Base-by-base conservation (phyloP, 192 early-diverging fungal genomes). In the Paraglomus brasilianum region DNA sequence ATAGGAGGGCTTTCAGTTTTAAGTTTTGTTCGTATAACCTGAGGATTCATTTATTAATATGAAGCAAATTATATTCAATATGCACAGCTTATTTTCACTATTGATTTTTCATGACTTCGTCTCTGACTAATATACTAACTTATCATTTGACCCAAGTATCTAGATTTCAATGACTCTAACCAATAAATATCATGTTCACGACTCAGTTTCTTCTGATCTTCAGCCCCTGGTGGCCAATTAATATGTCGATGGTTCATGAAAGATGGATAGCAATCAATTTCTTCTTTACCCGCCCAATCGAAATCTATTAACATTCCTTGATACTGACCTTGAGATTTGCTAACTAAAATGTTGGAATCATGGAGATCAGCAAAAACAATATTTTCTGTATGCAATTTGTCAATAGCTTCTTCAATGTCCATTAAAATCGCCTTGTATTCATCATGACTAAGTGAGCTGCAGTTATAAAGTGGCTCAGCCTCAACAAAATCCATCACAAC, bases 291-390 rank as follows among this genome's bases (percentile, higher is more conserved):
- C 0, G 41, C 41, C 58, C 15, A 61, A 21, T 61, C n/a, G 13
- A 61, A 61, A 61, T 61, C 42, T 61, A 61, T 10, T 21, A 61
- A 17, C 41, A 61, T 61, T 43, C 40, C 41, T 4, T 60, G 40
- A 40, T 60, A 60, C 40, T 43, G 13, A 5, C 22, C 58, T 43
- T 43, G 4, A 43, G 36, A 5, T 60, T 43, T 58, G 1, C 4
- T 61, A 61, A 43, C 40, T 19, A 44, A 62, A n/a, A 62, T 44
- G 17, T 44, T 62, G 15, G 43, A 30, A 19, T 62, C 41, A 46
- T 22, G 17, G 19, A 62, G 59, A 14, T 62, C 59, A 43, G 21
- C 5, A 62, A 62, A 62, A 15, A 62, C 21, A 22, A 62, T 44
- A 22, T 62, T n/a, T 3, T 62, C 19, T 5, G 13, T 15, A 46